Conservation (phyloP, 768 basidiomycete genomes). For the Boletus pseudo-olivaceus region DNA sequence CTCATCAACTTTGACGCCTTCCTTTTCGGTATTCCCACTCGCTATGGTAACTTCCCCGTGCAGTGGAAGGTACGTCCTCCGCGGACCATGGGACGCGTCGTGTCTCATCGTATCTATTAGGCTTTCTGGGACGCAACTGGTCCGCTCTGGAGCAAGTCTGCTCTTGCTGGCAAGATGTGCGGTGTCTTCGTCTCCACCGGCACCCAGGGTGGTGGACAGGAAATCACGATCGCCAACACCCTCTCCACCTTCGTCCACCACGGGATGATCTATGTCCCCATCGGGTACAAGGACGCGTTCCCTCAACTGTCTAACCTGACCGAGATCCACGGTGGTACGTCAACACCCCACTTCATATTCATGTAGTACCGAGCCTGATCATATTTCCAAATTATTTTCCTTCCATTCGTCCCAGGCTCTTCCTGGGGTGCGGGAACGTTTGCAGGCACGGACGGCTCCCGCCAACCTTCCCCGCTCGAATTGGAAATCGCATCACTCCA, state of each 20-base stretch:
- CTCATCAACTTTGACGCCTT: conserved; percentile 38
- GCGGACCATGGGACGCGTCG: neutral
- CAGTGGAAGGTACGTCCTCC: conserved; percentile 52
- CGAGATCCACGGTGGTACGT: conserved; percentile 47
- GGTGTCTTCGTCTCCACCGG: conserved; percentile 46
- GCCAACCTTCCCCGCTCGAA: conserved; percentile 58
- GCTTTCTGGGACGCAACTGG: conserved; percentile 52
- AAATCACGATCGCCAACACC: conserved; percentile 34
- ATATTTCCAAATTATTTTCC: neutral
- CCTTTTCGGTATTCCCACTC: conserved; percentile 43
- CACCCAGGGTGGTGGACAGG: conserved; percentile 48
- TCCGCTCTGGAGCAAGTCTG: conserved; percentile 41
- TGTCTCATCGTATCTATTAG: conserved; percentile 26
- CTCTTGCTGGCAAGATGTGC: conserved; percentile 45
- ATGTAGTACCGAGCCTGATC: neutral
- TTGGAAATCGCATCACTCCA: conserved; percentile 55
- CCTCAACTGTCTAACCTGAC: conserved; percentile 37
- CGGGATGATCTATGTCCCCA: conserved; percentile 50
- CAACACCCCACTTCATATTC: too few species aligned
- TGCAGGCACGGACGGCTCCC: conserved; percentile 51
- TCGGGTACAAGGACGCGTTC: conserved; percentile 46
- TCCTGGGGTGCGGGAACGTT: conserved; percentile 81
- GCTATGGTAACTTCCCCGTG: conserved; percentile 48
- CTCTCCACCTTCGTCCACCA: conserved; percentile 53
- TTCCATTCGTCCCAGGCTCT: conserved; percentile 43